These are phyloP conservation scores for Pseudohalonectria lignicola DNA, from an alignment of 2,329 filamentous ascomycete genomes.

Conservation along the genomic window DNA sequence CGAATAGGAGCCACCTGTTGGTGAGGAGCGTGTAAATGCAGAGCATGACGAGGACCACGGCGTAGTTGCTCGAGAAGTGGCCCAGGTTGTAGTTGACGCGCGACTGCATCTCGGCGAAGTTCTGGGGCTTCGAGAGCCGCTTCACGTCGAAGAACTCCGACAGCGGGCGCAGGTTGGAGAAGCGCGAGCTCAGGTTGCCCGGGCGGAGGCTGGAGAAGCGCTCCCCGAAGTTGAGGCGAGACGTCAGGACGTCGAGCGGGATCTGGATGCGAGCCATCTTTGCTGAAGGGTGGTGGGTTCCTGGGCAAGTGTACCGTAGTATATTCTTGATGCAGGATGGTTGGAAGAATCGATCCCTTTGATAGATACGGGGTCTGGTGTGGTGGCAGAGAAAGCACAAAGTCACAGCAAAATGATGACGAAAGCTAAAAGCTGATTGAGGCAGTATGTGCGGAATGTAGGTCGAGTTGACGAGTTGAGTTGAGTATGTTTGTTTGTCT, in stretches of 20 bases:
- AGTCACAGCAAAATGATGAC: too few species aligned
- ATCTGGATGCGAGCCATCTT: constrained; percentile 82
- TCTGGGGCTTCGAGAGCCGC: constrained; percentile 85
- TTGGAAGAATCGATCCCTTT: neutral
- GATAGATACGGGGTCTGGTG: neutral
- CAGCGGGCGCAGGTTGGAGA: constrained; percentile 84
- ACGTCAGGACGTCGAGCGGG: constrained; percentile 83
- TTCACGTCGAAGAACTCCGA: constrained; percentile 95
- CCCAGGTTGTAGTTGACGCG: constrained; percentile 94
- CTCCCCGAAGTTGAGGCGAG: constrained; percentile 74
- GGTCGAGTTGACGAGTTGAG: too few species aligned
- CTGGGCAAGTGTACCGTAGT: too few species aligned
- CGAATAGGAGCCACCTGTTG: constrained; percentile 78
- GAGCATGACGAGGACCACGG: constrained; percentile 85
- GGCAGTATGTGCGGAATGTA: too few species aligned
- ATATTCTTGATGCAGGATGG: neutral
- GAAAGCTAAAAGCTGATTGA: too few species aligned
- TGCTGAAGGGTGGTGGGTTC: neutral
- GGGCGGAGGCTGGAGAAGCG: constrained; percentile 76
- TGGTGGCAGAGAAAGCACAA: too few species aligned
- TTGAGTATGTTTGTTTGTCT: too few species aligned
- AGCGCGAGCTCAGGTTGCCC: constrained; percentile 69
- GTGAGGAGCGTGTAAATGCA: constrained; percentile 91
- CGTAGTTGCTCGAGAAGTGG: constrained; percentile 98
- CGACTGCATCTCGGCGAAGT: constrained; percentile 79